Evolutionary conservation across 2,329 filamentous ascomycete genomes (phyloP).

Genomic region (Cercospora janseana): DNA sequence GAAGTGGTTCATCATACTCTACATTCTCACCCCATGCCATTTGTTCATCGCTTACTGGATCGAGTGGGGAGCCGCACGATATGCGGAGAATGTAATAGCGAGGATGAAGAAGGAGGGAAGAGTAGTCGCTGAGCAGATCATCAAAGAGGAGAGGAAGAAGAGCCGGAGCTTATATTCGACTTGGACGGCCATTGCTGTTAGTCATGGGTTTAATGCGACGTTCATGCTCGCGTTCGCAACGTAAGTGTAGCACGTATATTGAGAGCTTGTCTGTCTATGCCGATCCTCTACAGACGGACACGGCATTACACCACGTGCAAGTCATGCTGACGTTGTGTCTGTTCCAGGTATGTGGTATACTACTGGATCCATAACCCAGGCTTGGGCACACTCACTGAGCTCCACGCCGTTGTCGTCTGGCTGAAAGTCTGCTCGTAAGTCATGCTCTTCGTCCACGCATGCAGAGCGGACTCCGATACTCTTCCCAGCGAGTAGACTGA

Average conservation of each 20-base stretch:
- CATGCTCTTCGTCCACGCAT: no score
- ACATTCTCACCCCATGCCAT: constrained; percentile 85
- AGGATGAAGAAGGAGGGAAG: constrained; percentile 47
- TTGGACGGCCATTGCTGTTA: constrained; percentile 73
- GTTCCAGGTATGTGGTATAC: constrained; percentile 87
- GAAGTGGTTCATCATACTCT: constrained; percentile 56
- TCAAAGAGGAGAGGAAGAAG: constrained; percentile 51
- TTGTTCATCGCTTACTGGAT: constrained; percentile 87
- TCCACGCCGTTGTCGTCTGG: constrained; percentile 93
- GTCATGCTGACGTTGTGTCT: no score
- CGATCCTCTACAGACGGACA: no score
- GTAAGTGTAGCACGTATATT: no score
- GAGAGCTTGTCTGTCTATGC: no score
- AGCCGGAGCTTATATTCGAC: constrained; percentile 43
- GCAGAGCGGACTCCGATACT: no score
- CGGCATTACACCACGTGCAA: no score
- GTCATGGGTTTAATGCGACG: constrained; percentile 78
- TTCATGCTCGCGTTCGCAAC: constrained; percentile 78
- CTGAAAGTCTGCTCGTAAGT: constrained; percentile 93
- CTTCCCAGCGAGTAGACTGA: no score
- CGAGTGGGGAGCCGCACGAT: constrained; percentile 76
- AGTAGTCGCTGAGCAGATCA: constrained; percentile 45
- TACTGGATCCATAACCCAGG: constrained; percentile 88
- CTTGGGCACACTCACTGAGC: constrained; percentile 84
- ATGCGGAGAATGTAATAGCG: constrained; percentile 68